Evolutionary conservation across 495 filamentous ascomycete genomes (phyloP), one percentile per base, ranked within the genome.

Genomic region (Xylaria grammica): DNA sequence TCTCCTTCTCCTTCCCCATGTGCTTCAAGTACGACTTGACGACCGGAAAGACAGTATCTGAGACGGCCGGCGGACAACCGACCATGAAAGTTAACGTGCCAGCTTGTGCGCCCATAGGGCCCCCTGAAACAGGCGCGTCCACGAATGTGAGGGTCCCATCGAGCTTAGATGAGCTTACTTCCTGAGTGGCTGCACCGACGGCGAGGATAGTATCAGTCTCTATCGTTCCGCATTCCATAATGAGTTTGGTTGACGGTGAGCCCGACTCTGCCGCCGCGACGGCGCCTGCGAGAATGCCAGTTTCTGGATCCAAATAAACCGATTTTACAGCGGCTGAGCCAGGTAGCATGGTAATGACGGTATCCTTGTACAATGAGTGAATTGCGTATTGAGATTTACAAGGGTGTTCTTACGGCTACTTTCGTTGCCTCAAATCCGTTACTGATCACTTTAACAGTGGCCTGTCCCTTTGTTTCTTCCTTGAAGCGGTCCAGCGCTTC

Each of bases 21-120:
- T 68, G 63, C 22, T n/a, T 8, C 27, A 74, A 56, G 30, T 69
- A 57, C 4, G 67, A 63, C 29, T 66, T 38, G 8, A 68, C 63
- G 9, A 60, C 3, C 1, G 68, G 65, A 61, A 71, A 73, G 10
- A 68, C 53, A 1, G 8, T 26, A 13, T 38, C 34, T 0, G 69
- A 61, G 7, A 42, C 40, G 0, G 38, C 13, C 0, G 62, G 63
- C 0, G 42, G 2, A 30, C 68, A 69, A 29, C 75, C 75, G 17
- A 75, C 69, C 74, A 77, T 77, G 65, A 85, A 85, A 1, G 82
- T 83, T 4, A 85, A 71, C 2, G 76, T 82, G 22, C 71, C 81
- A 19, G 75, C 75, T 45, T 74, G 49, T 0, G 82, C 81, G 6
- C 82, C 81, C 61, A 82, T 79, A 0, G 82, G 80, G 2, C 70